Base-by-base conservation (phyloP, 176 grass and related monocot species). In the Eragrostis nindensis region DNA sequence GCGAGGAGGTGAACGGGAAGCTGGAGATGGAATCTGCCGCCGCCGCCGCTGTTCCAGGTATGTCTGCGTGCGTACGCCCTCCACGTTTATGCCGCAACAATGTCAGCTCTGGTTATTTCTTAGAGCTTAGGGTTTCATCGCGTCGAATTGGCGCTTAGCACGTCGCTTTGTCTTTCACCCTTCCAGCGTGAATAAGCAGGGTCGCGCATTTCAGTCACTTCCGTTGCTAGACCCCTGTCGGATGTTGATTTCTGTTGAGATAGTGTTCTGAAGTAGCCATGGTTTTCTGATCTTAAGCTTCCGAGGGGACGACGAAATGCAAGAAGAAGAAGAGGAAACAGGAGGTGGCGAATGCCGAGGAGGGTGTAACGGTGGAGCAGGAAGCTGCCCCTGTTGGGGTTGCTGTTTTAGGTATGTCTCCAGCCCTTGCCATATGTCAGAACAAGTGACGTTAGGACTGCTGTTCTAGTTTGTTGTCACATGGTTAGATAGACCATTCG, bases 21-120 rank as follows among this genome's bases (percentile, higher is more conserved):
- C n/a, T 36, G 52, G 19, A 72, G 46, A 46, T 5, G 49, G 75
- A 71, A 6, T n/a, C 40, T 10, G 7, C 49, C 0, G 47, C 25
- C n/a, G n/a, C n/a, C 40, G 22, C 78, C 27, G 25, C 81, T 24
- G 68, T 50, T 74, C 11, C 74, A 74, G 86, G 86, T 83, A 83
- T 17, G 27, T 26, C n/a, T n/a, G n/a, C n/a, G n/a, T n/a, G n/a
- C 1, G 24, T 45, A 40, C 5, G 2, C 19, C 29, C 76, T 46
- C 16, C 17, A 17, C 27, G 36, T 56, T 18, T 60, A 16, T 18
- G 15, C 68, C 27, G 16, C 49, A 12, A n/a, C 60, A 57, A 16
- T 14, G 27, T 43, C 21, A 74, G 38, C 64, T 19, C 17, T 59
- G n/a, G 40, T 57, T 66, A 18, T 1, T 22, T 41, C 22, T 59